Evolutionary conservation across 2,329 filamentous ascomycete species (phyloP).

Genomic region (Fusarium sp.): DNA sequence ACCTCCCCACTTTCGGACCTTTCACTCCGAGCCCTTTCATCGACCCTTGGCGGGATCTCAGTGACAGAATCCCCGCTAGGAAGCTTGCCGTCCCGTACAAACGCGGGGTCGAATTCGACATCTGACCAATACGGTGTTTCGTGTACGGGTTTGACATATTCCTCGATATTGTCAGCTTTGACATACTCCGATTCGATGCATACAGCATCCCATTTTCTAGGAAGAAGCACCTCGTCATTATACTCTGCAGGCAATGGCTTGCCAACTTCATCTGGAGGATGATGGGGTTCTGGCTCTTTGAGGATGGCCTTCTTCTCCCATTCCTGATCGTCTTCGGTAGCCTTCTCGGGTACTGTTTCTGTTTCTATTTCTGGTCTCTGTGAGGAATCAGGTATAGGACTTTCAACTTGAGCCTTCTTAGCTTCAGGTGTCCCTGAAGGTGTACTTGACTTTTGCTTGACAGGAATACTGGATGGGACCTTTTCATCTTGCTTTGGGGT

Average conservation of each 20-base stretch:
- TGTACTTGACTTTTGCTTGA: constrained; percentile 16
- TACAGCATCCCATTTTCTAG: constrained; percentile 57
- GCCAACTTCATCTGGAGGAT: constrained; percentile 60
- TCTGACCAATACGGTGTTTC: constrained; percentile 55
- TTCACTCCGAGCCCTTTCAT: constrained; percentile 21
- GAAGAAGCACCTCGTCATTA: constrained; percentile 59
- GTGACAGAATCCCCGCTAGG: constrained; percentile 40
- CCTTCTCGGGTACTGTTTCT: constrained; percentile 8
- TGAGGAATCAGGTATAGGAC: constrained; percentile 10
- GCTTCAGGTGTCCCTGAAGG: constrained; percentile 15
- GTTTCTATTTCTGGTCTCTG: constrained; percentile 12
- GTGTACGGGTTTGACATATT: constrained; percentile 57
- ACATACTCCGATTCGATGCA: constrained; percentile 60
- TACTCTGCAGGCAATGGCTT: constrained; percentile 58
- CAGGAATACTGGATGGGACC: constrained; percentile 11
- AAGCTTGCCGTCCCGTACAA: constrained; percentile 47
- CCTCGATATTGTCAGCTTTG: constrained; percentile 56
- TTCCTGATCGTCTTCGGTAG: constrained; percentile 49
- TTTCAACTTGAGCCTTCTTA: constrained; percentile 20
- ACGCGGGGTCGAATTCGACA: constrained; percentile 59
- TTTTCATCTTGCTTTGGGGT: constrained; percentile 47
- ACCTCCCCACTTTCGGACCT: constrained; percentile 37
- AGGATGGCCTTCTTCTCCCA: constrained; percentile 57
- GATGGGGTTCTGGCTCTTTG: constrained; percentile 48
- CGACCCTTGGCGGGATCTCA: constrained; percentile 9